These are phyloP conservation scores for Lachancea mirantina DNA, from an alignment of 805 yeast species.

Conservation along the genomic window DNA sequence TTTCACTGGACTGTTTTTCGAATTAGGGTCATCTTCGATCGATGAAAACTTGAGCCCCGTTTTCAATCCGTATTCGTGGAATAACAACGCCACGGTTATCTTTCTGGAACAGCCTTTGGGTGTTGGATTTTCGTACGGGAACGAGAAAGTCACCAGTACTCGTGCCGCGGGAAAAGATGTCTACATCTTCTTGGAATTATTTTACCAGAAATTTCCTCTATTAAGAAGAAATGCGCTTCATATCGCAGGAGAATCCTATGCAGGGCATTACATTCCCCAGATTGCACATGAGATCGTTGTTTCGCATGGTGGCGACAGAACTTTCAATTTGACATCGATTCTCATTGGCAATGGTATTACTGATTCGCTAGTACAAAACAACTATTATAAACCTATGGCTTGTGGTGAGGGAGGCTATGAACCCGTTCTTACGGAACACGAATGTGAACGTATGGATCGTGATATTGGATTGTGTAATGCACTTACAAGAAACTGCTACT, in stretches of 20 bases:
- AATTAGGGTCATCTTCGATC: constrained; percentile 81
- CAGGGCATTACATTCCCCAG: constrained; percentile 76
- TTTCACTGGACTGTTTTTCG: constrained; percentile 82
- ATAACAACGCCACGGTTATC: constrained; percentile 79
- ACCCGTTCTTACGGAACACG: constrained; percentile 60
- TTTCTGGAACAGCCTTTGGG: constrained; percentile 92
- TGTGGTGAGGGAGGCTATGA: constrained; percentile 85
- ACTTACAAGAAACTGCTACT: constrained; percentile 60
- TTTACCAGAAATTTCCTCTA: constrained; percentile 79
- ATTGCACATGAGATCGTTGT: constrained; percentile 48
- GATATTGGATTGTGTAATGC: constrained; percentile 59
- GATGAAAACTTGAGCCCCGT: constrained; percentile 59
- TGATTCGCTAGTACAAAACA: constrained; percentile 72
- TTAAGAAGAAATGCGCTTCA: constrained; percentile 54
- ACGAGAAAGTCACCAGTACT: constrained; percentile 54
- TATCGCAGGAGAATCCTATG: constrained; percentile 80
- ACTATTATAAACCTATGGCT: constrained; percentile 86
- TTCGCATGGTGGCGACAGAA: constrained; percentile 37
- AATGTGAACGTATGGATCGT: constrained; percentile 57
- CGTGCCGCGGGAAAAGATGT: constrained; percentile 85
- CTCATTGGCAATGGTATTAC: constrained; percentile 92
- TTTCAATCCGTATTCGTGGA: constrained; percentile 84
- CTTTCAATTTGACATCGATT: constrained; percentile 66
- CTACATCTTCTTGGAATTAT: constrained; percentile 72
- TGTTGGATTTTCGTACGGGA: constrained; percentile 83